Evolutionary conservation across 139 green algal species (phyloP).

Genomic region (Coelastrella sp.): DNA sequence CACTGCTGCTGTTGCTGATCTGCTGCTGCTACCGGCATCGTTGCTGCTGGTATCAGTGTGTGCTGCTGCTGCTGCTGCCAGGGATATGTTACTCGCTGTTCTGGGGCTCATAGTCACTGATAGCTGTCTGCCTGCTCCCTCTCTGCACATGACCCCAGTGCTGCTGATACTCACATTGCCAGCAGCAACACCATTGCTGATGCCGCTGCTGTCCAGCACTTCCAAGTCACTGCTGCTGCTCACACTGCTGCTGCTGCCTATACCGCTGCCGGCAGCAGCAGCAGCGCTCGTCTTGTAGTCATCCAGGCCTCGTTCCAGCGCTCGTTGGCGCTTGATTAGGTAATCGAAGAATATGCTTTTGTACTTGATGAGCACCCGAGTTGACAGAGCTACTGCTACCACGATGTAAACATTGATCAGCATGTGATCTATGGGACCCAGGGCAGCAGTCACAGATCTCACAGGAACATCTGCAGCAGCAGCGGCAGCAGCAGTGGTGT

Average conservation of each 20-base stretch:
- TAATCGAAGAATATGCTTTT: neutral
- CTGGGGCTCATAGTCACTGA: neutral
- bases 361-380: slow-evolving; percentile 21
- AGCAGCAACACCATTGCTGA: neutral
- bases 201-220: neutral
- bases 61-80: neutral
- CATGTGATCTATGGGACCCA: neutral
- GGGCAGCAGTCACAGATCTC: neutral
- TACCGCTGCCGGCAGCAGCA: neutral
- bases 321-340: neutral
- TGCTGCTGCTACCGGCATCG: neutral
- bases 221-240: neutral
- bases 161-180: too few relatives aligned
- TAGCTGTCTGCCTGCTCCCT: neutral
- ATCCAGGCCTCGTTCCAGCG: neutral
- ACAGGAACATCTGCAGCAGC: neutral
- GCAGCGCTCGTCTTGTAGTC: neutral
- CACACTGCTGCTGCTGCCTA: neutral
- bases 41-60: neutral
- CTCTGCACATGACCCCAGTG: neutral
- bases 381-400: neutral
- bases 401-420: slow-evolving; percentile 19
- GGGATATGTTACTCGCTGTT: neutral
- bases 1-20: too few relatives aligned
- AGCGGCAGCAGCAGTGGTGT: neutral